Conservation (phyloP, 768 basidiomycete genomes). For the Lactifluus echinatus region DNA sequence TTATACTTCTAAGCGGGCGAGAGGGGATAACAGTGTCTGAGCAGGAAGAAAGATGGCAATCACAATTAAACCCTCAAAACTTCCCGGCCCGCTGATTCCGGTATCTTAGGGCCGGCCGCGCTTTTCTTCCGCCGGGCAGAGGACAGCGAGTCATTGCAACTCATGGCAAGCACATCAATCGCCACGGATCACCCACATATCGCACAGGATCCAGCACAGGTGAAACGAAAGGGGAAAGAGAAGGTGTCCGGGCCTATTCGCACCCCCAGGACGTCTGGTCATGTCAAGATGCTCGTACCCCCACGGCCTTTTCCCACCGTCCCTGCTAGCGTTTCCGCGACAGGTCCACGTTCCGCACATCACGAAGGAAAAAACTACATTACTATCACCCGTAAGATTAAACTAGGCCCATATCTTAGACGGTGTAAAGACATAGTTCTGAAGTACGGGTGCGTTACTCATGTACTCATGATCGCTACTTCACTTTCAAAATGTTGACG, state of each 20-base stretch:
- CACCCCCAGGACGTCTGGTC: conserved; percentile 14
- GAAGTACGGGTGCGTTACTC: conserved; percentile 52
- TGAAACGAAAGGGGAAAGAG: conserved; percentile 8
- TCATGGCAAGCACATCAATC: neutral
- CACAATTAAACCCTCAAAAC: neutral
- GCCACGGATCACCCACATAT: neutral
- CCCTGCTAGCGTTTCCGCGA: conserved; percentile 63
- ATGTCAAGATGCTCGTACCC: conserved; percentile 60
- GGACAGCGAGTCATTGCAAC: neutral
- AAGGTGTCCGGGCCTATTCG: conserved; percentile 1
- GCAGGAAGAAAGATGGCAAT: neutral
- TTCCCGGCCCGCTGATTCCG: neutral
- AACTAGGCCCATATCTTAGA: conserved; percentile 62
- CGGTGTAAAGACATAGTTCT: conserved; percentile 67
- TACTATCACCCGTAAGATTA: conserved; percentile 69
- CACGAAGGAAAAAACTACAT: conserved; percentile 76
- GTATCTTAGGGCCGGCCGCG: neutral
- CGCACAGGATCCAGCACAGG: no score
- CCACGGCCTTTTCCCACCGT: conserved; percentile 72
- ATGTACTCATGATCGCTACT: neutral
- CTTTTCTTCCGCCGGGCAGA: no score
- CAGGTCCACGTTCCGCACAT: conserved; percentile 72
- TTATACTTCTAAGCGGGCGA: neutral
- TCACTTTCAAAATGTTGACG: neutral
- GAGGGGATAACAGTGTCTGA: neutral